Conservation (phyloP, 1,139 yeast species). For the Scheffersomyces segobiensis region DNA sequence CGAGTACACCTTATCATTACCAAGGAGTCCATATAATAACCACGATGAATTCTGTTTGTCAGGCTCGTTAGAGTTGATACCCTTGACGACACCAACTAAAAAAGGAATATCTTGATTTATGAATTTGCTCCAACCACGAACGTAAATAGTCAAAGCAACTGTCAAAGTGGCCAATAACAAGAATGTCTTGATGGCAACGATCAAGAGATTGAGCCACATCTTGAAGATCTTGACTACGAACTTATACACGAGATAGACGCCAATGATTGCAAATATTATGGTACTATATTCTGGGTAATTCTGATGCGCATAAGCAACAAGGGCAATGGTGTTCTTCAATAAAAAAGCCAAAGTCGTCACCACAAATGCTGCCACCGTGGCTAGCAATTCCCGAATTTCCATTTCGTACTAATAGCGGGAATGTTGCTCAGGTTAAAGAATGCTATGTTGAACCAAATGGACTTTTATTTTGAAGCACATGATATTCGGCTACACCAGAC, state of each 20-base stretch:
- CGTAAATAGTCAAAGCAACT: constrained; percentile 13
- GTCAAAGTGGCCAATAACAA: constrained; percentile 10
- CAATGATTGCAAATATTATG: constrained; percentile 17
- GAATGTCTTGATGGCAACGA: constrained; percentile 21
- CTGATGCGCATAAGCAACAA: constrained; percentile 16
- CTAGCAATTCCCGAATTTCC: constrained; percentile 8
- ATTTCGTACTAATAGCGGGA: neutral
- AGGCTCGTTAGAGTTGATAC: neutral
- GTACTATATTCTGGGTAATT: constrained; percentile 28
- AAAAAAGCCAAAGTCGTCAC: constrained; percentile 15
- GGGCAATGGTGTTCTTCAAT: constrained; percentile 14
- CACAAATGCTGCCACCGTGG: constrained; percentile 6
- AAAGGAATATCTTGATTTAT: constrained; percentile 13
- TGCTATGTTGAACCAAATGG: neutral
- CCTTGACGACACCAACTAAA: neutral
- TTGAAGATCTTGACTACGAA: constrained; percentile 18
- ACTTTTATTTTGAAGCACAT: too few relatives aligned
- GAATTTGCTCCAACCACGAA: constrained; percentile 15
- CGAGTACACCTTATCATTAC: neutral
- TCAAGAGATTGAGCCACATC: constrained; percentile 28
- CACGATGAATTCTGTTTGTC: neutral
- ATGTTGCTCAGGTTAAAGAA: neutral
- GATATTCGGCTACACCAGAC: neutral
- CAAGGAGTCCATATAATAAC: neutral
- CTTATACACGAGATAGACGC: constrained; percentile 23